Percentiles rank a stretch among this genome's conserved stretches.
Conservation (phyloP, 208 protist species). For the Leishmania tarentolae region DNA sequence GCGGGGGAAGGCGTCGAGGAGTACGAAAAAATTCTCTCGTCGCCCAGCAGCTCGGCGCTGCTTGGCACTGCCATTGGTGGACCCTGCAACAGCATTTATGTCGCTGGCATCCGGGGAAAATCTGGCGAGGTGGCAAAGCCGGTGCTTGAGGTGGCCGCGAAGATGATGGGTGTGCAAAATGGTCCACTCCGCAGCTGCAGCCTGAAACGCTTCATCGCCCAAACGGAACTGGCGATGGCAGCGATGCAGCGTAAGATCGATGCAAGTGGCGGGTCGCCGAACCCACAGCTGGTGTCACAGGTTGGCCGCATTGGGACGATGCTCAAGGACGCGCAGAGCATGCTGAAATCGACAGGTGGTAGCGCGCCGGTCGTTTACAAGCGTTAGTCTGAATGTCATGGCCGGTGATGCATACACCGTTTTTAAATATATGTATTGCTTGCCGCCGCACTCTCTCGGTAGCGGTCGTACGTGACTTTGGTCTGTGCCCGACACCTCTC, state of each 20-base stretch:
- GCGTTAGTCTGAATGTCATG: conserved; percentile 5
- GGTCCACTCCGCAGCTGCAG: conserved; percentile 42
- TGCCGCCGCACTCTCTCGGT: not conserved
- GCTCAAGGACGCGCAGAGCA: conserved; percentile 45
- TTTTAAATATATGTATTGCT: not conserved
- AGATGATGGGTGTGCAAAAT: conserved; percentile 38
- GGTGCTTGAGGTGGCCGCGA: conserved; percentile 28
- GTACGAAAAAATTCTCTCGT: conserved; percentile 33
- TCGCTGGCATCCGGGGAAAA: conserved; percentile 40
- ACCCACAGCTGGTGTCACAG: conserved; percentile 27
- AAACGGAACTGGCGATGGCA: conserved; percentile 41
- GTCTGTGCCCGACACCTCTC: not conserved
- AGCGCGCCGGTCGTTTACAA: conserved; percentile 46
- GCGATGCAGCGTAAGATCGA: conserved; percentile 36
- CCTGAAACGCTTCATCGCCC: conserved; percentile 47
- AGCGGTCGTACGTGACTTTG: not conserved
- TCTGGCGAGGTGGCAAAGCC: conserved; percentile 23
- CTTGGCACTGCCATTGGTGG: conserved; percentile 57
- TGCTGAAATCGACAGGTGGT: conserved; percentile 46
- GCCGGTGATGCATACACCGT: not conserved
- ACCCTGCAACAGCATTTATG: conserved; percentile 49
- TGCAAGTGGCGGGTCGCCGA: conserved; percentile 14
- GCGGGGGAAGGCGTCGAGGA: conserved; percentile 29
- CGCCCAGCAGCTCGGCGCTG: conserved; percentile 32
- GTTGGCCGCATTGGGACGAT: conserved; percentile 42